Percentiles rank a stretch among this genome's conserved stretches.
phyloP scores from a whole-genome alignment of 768 basidiomycete genomes.

The Pleurotus djamor region DNA sequence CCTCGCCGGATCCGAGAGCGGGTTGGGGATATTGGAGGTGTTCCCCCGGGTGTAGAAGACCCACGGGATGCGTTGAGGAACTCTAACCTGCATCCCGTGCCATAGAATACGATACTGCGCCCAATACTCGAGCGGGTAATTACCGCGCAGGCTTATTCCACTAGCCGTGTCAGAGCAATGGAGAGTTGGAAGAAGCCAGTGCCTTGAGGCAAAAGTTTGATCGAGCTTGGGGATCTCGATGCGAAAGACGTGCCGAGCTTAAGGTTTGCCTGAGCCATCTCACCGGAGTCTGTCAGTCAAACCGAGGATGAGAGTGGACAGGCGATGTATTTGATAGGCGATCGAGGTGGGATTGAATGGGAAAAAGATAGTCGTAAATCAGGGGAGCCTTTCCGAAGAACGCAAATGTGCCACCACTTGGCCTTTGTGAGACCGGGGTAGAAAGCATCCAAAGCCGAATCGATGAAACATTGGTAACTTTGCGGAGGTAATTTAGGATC shows the following conservation, averaged over 20 bases:
- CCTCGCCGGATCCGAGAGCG: too few species aligned
- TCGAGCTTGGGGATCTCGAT: conserved; percentile 1
- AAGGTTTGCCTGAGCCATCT: not conserved
- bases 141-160: not conserved
- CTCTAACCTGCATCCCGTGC: too few species aligned
- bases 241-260: not conserved
- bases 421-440: conserved; percentile 1
- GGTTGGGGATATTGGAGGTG: too few species aligned
- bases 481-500: not conserved
- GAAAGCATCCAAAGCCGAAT: not conserved
- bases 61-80: too few species aligned
- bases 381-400: not conserved
- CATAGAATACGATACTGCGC: not conserved
- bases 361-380: conserved; percentile 1
- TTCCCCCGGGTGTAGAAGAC: too few species aligned
- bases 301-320: not conserved
- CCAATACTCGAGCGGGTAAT: not conserved
- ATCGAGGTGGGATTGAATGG: conserved; percentile 5
- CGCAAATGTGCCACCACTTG: not conserved
- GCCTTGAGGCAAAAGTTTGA: conserved; percentile 1
- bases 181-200: not conserved
- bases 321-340: not conserved
- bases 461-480: conserved; percentile 2
- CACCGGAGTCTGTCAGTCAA: not conserved
- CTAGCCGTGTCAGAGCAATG: not conserved